phyloP scores from a whole-genome alignment of 768 basidiomycete genomes.

The Peribolospora kevripleyi region DNA sequence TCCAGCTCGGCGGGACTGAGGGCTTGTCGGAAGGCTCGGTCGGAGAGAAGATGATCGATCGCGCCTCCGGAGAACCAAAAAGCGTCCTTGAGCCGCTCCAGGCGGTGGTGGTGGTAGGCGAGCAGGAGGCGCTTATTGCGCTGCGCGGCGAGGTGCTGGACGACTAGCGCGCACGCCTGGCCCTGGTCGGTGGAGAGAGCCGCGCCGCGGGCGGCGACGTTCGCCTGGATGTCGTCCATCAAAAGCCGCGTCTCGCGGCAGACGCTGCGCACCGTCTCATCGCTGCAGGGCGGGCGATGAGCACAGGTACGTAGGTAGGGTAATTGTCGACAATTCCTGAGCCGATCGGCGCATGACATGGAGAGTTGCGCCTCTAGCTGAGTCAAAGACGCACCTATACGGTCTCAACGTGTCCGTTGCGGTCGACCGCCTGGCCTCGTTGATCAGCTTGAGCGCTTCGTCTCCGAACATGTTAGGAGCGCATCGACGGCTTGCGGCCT shows the following conservation, averaged over 20 bases:
- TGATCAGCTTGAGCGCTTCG: conserved; percentile 1
- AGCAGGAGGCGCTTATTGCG: conserved; percentile 91
- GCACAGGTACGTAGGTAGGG: too few species aligned
- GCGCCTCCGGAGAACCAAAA: conserved; percentile 80
- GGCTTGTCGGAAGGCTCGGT: conserved; percentile 15
- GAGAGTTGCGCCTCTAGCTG: too few species aligned
- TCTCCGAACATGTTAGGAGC: conserved; percentile 1
- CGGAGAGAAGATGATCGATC: conserved; percentile 51
- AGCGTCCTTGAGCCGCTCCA: conserved; percentile 57
- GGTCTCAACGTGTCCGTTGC: not conserved
- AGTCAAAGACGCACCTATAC: too few species aligned
- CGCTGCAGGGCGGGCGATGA: conserved; percentile 4
- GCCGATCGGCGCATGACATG: too few species aligned
- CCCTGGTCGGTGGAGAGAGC: conserved; percentile 24
- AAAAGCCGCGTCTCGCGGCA: conserved; percentile 7
- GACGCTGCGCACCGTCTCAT: conserved; percentile 4
- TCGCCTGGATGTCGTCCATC: conserved; percentile 1
- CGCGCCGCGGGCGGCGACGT: conserved; percentile 17
- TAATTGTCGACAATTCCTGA: too few species aligned
- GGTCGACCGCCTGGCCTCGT: conserved; percentile 1
- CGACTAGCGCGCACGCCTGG: conserved; percentile 35
- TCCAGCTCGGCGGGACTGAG: conserved; percentile 34
- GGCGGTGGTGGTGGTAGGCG: conserved; percentile 69
- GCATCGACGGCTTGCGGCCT: too few species aligned
- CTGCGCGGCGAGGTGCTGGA: conserved; percentile 68